Conservation (phyloP, 176 grass and related monocot species). For the Rhynchospora pubera region DNA sequence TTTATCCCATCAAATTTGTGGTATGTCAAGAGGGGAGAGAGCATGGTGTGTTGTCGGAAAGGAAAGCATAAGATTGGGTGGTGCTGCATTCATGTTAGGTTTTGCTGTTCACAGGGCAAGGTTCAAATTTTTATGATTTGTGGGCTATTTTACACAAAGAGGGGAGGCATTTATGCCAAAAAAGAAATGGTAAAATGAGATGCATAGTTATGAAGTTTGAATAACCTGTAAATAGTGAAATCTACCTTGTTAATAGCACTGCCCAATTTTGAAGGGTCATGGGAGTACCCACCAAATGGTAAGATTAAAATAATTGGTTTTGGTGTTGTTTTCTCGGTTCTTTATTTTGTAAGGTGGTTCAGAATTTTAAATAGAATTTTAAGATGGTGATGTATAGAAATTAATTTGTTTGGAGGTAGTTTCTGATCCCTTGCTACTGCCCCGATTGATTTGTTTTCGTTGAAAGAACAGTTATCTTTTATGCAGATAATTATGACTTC, state of each 20-base stretch:
- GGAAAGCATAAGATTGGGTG: slow-evolving; percentile 7
- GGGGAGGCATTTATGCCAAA: not conserved
- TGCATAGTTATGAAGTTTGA: not conserved
- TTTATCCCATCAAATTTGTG: slow-evolving; percentile 17
- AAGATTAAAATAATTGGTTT: slow-evolving; percentile 5
- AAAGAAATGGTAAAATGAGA: not conserved
- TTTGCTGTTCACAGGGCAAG: not conserved
- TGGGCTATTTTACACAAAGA: not conserved
- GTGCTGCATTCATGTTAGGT: slow-evolving; percentile 15
- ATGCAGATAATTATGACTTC: not conserved
- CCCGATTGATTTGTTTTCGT: slow-evolving; percentile 25
- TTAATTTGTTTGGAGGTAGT: slow-evolving; percentile 36
- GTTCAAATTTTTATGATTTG: not conserved
- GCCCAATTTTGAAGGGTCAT: slow-evolving; percentile 16
- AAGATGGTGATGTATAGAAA: slow-evolving; percentile 51
- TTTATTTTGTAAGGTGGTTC: not conserved
- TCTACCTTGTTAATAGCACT: slow-evolving; percentile 18
- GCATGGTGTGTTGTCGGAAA: slow-evolving; percentile 8
- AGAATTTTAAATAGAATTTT: slow-evolving; percentile 4
- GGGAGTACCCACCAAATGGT: not conserved
- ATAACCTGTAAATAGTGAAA: slow-evolving; percentile 14
- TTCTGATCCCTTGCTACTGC: slow-evolving; percentile 31
- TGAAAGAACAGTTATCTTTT: not conserved
- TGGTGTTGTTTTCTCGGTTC: slow-evolving; percentile 5
- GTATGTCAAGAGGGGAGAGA: slow-evolving; percentile 9